phyloP scores from a whole-genome alignment of 1,284 basidiomycete genomes.

The Ceratobasidium sp. region DNA sequence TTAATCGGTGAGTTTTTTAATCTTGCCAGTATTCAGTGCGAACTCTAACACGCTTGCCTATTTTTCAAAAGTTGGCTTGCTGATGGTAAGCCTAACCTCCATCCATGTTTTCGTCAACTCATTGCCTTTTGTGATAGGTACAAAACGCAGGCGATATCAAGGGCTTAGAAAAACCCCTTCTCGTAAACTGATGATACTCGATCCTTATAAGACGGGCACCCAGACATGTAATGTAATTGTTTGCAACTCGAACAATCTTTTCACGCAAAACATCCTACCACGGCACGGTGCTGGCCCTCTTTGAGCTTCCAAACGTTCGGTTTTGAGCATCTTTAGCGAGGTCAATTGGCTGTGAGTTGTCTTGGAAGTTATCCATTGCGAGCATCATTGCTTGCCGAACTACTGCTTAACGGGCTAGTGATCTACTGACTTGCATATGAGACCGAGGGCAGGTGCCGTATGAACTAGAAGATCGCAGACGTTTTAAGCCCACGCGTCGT shows the following conservation, averaged over 20 bases:
- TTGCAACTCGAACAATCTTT: background rate
- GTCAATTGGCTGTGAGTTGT: constrained; percentile 71
- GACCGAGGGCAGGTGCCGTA: background rate
- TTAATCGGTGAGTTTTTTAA: constrained; percentile 81
- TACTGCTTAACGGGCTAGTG: background rate
- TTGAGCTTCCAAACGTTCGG: constrained; percentile 63
- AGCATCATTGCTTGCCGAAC: background rate
- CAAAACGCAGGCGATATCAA: constrained; percentile 35
- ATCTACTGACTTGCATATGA: too few relatives aligned
- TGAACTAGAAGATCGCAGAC: too few relatives aligned
- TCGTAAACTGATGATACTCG: constrained; percentile 17
- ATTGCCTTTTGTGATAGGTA: constrained; percentile 7
- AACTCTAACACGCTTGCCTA: constrained; percentile 24
- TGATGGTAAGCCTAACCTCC: constrained; percentile 67
- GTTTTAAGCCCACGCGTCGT: too few relatives aligned
- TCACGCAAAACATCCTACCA: background rate
- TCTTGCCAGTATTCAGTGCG: constrained; percentile 5
- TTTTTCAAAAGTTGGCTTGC: constrained; percentile 70
- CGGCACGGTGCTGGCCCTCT: background rate
- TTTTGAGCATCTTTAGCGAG: constrained; percentile 72
- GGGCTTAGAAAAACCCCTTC: background rate
- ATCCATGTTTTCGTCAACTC: background rate
- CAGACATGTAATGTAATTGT: constrained; percentile 15
- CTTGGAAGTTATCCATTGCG: constrained; percentile 77
- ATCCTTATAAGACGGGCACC: constrained; percentile 8